phyloP scores from a whole-genome alignment of 176 grass and related monocot genomes.

The Eremochloa ophiuroides region DNA sequence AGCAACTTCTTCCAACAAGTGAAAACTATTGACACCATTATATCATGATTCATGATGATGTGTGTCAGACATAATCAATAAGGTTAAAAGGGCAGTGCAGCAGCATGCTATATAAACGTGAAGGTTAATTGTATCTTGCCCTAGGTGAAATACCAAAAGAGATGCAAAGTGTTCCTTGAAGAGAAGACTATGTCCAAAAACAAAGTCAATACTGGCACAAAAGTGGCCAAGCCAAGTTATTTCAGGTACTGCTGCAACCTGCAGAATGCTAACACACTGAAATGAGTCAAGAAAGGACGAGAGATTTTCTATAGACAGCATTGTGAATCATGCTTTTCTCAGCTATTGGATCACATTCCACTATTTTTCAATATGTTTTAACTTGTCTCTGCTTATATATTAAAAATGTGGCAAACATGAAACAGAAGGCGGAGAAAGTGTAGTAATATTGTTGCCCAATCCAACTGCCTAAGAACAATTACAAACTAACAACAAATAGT shows the following conservation, averaged over 20 bases:
- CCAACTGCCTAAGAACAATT: background rate
- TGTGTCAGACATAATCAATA: no score
- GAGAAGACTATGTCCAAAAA: background rate
- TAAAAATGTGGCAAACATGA: background rate
- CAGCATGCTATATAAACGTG: background rate
- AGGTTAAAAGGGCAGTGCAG: background rate
- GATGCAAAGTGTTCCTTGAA: background rate
- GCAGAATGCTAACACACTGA: background rate
- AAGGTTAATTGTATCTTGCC: background rate
- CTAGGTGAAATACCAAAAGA: background rate
- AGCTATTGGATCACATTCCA: background rate
- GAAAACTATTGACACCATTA: background rate
- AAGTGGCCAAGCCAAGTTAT: background rate
- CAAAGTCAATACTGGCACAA: background rate
- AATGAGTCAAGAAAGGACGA: background rate
- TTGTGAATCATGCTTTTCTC: background rate
- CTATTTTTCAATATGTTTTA: background rate
- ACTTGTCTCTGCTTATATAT: background rate
- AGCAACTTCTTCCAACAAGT: no score
- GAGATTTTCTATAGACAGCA: background rate
- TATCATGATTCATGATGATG: background rate
- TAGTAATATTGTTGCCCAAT: background rate
- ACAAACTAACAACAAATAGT: background rate
- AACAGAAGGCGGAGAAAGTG: background rate
- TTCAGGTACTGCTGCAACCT: background rate